A percentile compares a stretch with the other conserved stretches of the same genome.
Evolutionary conservation across 148 eudicot species (phyloP).

Genomic region (Vaccinium vitisidaea): DNA sequence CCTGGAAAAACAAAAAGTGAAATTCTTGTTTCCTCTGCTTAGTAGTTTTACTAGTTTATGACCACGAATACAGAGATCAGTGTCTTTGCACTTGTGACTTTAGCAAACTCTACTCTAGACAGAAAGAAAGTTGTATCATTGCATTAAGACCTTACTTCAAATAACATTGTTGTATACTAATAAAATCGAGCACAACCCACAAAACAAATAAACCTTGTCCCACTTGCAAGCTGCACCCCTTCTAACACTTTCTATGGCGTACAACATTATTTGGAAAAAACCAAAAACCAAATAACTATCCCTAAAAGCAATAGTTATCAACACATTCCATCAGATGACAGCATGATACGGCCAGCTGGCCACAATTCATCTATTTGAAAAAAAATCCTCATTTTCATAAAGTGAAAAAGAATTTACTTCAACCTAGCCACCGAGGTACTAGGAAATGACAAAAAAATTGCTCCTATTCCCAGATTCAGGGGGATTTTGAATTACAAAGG

Average conservation of each 20-base stretch:
- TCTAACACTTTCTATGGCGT: neutral
- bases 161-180: neutral
- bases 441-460: neutral
- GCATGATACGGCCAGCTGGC: neutral
- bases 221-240: slow-evolving; percentile 2
- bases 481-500: neutral
- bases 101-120: neutral
- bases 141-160: neutral
- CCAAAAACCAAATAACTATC: neutral
- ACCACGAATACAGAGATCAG: neutral
- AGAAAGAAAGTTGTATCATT: neutral
- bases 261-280: neutral
- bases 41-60: neutral
- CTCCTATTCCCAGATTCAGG: neutral
- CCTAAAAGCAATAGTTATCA: neutral
- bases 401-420: neutral
- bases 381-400: neutral
- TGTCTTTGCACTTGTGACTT: neutral
- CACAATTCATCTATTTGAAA: neutral
- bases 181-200: neutral
- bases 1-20: neutral
- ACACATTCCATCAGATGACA: neutral
- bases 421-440: neutral
- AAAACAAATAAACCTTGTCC: slow-evolving; percentile 1
- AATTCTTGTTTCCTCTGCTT: neutral